Conservation (phyloP, 176 grass and related monocot genomes). For the Areca catechu region DNA sequence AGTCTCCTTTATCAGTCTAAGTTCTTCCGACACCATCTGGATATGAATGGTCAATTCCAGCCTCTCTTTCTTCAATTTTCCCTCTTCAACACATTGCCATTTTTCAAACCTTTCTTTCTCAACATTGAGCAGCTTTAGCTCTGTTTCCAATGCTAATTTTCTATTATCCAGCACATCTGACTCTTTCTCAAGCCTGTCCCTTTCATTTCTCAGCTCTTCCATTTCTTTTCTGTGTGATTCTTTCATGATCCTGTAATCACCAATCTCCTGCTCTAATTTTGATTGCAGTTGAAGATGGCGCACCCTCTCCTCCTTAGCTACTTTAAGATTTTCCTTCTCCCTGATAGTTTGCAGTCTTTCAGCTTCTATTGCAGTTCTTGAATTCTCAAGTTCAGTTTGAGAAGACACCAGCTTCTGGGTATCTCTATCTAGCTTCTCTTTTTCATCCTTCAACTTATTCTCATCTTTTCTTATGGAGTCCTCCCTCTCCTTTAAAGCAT, state of each 20-base stretch:
- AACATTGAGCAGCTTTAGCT: constrained; percentile 44
- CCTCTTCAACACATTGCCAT: constrained; percentile 51
- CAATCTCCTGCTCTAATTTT: constrained; percentile 79
- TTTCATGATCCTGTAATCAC: constrained; percentile 69
- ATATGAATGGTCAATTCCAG: constrained; percentile 37
- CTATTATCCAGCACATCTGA: constrained; percentile 90
- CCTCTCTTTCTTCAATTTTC: constrained; percentile 41
- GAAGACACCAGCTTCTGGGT: constrained; percentile 27
- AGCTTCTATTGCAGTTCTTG: constrained; percentile 43
- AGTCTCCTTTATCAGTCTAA: constrained; percentile 44
- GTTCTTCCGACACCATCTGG: constrained; percentile 32
- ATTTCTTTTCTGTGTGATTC: constrained; percentile 55
- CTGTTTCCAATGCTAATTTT: constrained; percentile 41
- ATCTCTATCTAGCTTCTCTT: constrained; percentile 34
- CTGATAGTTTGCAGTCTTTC: constrained; percentile 52
- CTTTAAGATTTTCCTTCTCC: constrained; percentile 57
- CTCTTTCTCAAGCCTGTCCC: constrained; percentile 82
- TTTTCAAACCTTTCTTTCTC: constrained; percentile 63
- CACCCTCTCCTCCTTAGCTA: constrained; percentile 66
- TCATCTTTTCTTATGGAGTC: constrained; percentile 48
- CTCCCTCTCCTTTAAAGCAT: constrained; percentile 66
- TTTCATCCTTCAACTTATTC: constrained; percentile 51
- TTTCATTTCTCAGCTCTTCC: constrained; percentile 70
- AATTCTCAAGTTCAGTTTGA: constrained; percentile 45
- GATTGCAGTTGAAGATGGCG: constrained; percentile 35